Evolutionary conservation across 768 basidiomycete species (phyloP).

Genomic region (Leccinum variicolor): DNA sequence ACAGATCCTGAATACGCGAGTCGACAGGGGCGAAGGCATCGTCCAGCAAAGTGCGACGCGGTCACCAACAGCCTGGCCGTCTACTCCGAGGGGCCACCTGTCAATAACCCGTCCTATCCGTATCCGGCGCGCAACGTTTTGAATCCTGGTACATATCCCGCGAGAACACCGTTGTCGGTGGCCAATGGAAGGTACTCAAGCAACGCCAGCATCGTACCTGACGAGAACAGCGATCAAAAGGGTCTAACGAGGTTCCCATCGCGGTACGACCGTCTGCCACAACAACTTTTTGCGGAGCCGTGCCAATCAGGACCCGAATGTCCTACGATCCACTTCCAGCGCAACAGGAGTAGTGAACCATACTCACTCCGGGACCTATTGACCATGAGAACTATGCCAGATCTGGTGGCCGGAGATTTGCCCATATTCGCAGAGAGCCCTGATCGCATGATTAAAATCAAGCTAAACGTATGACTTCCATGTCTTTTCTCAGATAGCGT

Average conservation of each 20-base stretch:
- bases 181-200: conserved; percentile 7
- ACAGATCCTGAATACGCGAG: conserved; percentile 12
- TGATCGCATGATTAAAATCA: conserved; percentile 34
- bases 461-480: conserved; percentile 30
- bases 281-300: conserved; percentile 15
- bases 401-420: conserved; percentile 19
- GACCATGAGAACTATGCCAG: conserved; percentile 22
- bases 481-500: background rate
- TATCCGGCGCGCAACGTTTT: conserved; percentile 30
- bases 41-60: conserved; percentile 1
- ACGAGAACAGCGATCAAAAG: conserved; percentile 3
- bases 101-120: conserved; percentile 23
- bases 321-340: conserved; percentile 31
- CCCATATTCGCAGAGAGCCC: conserved; percentile 18
- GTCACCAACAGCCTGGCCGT: conserved; percentile 11
- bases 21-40: background rate
- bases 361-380: conserved; percentile 26
- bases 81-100: conserved; percentile 15
- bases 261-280: conserved; percentile 20
- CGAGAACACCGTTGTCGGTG: conserved; percentile 3
- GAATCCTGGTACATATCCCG: conserved; percentile 18
- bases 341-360: conserved; percentile 22
- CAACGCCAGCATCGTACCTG: background rate
- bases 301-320: conserved; percentile 18
- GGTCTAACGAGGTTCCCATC: background rate